Evolutionary conservation across 1,284 basidiomycete genomes (phyloP).

Genomic region (Rhodotorula sp.): DNA sequence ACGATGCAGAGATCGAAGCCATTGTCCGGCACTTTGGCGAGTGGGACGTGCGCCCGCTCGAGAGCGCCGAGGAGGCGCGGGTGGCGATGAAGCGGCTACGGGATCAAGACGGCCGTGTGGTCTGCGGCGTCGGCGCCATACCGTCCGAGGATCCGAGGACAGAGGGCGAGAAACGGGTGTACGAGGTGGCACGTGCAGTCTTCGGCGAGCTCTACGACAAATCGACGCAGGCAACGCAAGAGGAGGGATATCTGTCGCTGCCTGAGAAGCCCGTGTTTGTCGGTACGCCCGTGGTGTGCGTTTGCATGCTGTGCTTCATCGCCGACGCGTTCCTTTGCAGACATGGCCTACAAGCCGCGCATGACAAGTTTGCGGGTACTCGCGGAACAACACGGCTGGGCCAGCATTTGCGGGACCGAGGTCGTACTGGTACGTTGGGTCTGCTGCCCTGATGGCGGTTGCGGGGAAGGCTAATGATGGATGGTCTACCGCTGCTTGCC

Average conservation of each 20-base stretch:
- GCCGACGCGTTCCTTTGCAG: background rate
- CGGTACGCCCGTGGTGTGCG: background rate
- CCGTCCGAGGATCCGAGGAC: constrained; percentile 4
- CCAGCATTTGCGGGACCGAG: constrained; percentile 2
- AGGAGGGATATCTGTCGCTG: background rate
- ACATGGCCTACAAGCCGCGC: constrained; percentile 16
- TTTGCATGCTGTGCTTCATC: accelerated
- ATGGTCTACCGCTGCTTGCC: background rate
- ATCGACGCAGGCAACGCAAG: too few species aligned
- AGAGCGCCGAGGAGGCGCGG: background rate
- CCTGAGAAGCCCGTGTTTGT: constrained; percentile 2
- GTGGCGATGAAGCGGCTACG: background rate
- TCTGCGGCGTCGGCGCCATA: background rate
- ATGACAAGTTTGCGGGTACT: background rate
- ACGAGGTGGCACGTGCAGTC: background rate
- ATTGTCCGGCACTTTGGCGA: background rate
- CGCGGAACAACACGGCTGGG: constrained; percentile 5
- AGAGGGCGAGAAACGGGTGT: background rate
- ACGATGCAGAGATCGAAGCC: background rate
- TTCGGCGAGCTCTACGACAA: background rate
- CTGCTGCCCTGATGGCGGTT: background rate
- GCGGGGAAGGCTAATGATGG: too few species aligned
- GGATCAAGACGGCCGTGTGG: background rate
- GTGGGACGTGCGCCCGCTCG: background rate
- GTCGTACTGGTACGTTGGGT: constrained; percentile 1